Percentiles rank a stretch among this genome's conserved stretches.
Conservation (phyloP, 2,329 filamentous ascomycete genomes). For the Trichoderma sp. region DNA sequence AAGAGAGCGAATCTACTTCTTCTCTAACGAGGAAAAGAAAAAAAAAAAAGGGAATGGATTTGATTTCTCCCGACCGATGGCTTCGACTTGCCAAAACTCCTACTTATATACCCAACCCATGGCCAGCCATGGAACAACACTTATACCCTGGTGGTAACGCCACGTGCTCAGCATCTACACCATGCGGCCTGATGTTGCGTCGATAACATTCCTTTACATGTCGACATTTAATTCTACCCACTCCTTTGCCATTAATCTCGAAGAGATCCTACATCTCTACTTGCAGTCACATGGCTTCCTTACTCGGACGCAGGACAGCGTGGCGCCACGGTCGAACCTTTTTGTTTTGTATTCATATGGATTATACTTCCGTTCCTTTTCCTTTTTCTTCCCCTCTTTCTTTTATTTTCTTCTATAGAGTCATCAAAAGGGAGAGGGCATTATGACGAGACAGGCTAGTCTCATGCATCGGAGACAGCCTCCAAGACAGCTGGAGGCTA, state of each 20-base stretch:
- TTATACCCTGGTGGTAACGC: constrained; percentile 26
- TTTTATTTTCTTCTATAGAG: not conserved
- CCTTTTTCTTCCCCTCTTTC: not conserved
- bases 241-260: not conserved
- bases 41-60: not conserved
- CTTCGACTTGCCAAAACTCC: not conserved
- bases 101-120: constrained; percentile 17
- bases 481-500: not conserved
- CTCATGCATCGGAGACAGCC: not conserved
- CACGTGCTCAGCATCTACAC: constrained; percentile 3
- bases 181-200: constrained; percentile 10
- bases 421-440: not conserved
- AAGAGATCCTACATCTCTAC: constrained; percentile 12
- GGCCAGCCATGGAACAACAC: constrained; percentile 11
- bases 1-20: not conserved
- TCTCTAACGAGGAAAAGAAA: too few relatives aligned
- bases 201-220: constrained; percentile 19
- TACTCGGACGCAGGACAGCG: constrained; percentile 28
- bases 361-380: not conserved
- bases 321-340: constrained; percentile 31
- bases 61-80: not conserved
- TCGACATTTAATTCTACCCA: constrained; percentile 2
- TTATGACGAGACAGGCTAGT: constrained; percentile 2
- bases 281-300: constrained; percentile 16
- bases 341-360: constrained; percentile 20